phyloP scores from a whole-genome alignment of 805 yeast genomes.

The Lipomyces yamanashiensis region DNA sequence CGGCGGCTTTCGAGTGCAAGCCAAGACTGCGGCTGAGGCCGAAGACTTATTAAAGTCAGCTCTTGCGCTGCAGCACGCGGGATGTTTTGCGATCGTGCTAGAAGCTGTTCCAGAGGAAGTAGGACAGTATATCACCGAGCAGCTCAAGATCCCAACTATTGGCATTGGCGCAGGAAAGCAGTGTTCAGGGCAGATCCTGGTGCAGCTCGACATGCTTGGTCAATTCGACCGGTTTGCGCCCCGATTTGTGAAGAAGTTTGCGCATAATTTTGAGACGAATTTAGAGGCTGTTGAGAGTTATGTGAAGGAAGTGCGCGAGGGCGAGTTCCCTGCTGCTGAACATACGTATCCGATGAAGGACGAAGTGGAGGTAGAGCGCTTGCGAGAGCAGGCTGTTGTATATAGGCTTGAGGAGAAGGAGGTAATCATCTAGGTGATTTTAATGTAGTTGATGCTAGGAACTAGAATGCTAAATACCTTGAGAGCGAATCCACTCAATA shows the following conservation, averaged over 20 bases:
- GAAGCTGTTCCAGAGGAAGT: slow-evolving; percentile 86
- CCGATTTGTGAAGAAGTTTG: slow-evolving; percentile 78
- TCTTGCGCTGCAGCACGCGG: slow-evolving; percentile 68
- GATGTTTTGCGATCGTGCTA: slow-evolving; percentile 72
- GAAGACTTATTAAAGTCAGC: slow-evolving; percentile 68
- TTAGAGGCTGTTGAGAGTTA: slow-evolving; percentile 59
- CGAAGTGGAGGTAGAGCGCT: slow-evolving; percentile 56
- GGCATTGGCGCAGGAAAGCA: slow-evolving; percentile 94
- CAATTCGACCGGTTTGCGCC: slow-evolving; percentile 57
- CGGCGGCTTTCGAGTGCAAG: slow-evolving; percentile 92
- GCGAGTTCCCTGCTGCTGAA: slow-evolving; percentile 63
- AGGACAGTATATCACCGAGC: slow-evolving; percentile 65
- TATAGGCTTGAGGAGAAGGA: not conserved
- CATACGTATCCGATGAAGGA: slow-evolving; percentile 75
- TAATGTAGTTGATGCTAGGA: too few relatives aligned
- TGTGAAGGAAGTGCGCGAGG: slow-evolving; percentile 59
- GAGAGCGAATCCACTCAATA: not conserved
- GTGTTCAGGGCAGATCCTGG: slow-evolving; percentile 89
- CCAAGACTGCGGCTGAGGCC: slow-evolving; percentile 60
- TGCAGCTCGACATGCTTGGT: slow-evolving; percentile 82
- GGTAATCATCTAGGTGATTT: not conserved
- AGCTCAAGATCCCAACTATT: slow-evolving; percentile 74
- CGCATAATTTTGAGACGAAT: slow-evolving; percentile 55
- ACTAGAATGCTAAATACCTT: not conserved
- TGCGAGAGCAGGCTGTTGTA: slow-evolving; percentile 38